These are phyloP conservation scores for Testicularia cyperi DNA, from an alignment of 1,284 basidiomycete species.

Conservation along the genomic window DNA sequence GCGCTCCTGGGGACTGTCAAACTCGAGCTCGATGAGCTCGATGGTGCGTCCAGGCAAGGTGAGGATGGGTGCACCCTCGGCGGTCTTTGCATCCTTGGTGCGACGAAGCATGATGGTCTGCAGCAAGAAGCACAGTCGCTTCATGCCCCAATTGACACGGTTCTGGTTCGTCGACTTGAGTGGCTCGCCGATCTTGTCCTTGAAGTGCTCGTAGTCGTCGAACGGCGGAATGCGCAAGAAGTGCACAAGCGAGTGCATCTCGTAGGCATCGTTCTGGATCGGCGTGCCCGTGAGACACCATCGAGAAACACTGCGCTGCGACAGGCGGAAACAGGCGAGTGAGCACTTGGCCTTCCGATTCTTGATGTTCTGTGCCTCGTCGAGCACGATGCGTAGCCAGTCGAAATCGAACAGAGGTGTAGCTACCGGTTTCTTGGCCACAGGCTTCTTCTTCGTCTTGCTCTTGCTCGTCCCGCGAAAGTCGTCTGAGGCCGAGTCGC, in stretches of 20 bases:
- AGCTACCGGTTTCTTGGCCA: conserved; percentile 5
- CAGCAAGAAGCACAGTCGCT: conserved; percentile 70
- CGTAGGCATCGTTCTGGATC: conserved; percentile 80
- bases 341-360: conserved; percentile 78
- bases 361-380: conserved; percentile 98
- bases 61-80: conserved; percentile 72
- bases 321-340: conserved; percentile 76
- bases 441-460: conserved; percentile 62
- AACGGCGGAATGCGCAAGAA: conserved; percentile 84
- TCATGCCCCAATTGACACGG: conserved; percentile 53
- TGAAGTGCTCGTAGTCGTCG: conserved; percentile 77
- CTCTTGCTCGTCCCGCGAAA: too few species aligned
- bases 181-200: conserved; percentile 74
- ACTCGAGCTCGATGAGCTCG: conserved; percentile 67
- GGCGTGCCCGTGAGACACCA: conserved; percentile 62
- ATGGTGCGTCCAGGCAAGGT: conserved; percentile 76
- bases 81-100: conserved; percentile 74
- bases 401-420: conserved; percentile 74
- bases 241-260: conserved; percentile 83
- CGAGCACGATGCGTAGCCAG: conserved; percentile 84
- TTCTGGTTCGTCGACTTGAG: conserved; percentile 62
- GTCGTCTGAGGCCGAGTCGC: conserved; percentile 60
- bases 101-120: conserved; percentile 87
- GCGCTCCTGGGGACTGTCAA: conserved; percentile 67
- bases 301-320: conserved; percentile 29